These are phyloP conservation scores for Populus tomentosa DNA, from an alignment of 441 rosid species.

Conservation along the genomic window DNA sequence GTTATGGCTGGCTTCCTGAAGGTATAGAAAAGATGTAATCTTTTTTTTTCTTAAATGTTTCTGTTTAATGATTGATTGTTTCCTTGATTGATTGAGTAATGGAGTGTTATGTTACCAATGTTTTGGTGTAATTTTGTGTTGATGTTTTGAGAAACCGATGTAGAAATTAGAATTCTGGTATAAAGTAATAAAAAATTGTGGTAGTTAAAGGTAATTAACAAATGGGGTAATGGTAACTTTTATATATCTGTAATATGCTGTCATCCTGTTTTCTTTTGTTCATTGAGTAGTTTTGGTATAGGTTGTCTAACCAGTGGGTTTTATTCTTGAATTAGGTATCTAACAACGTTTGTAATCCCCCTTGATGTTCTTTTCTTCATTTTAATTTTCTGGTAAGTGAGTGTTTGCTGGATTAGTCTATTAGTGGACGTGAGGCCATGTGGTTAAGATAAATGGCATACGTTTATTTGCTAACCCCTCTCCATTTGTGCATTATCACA, in stretches of 20 bases:
- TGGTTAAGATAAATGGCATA: neutral
- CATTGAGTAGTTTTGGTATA: neutral
- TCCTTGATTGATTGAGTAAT: neutral
- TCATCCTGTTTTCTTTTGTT: neutral
- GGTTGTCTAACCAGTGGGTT: neutral
- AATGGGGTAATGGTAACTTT: neutral
- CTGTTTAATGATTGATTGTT: neutral
- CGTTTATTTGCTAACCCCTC: neutral
- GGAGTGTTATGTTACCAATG: neutral
- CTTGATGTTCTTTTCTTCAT: slow-evolving; percentile 29
- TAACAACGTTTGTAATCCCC: slow-evolving; percentile 25
- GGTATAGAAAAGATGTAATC: slow-evolving; percentile 31
- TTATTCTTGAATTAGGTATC: slow-evolving; percentile 34
- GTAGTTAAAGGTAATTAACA: neutral
- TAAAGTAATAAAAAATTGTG: neutral
- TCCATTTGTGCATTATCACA: neutral
- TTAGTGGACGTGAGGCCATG: neutral
- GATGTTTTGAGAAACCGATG: neutral
- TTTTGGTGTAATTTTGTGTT: neutral
- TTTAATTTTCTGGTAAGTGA: slow-evolving; percentile 25
- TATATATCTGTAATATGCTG: neutral
- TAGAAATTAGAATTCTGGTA: neutral
- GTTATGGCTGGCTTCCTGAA: slow-evolving; percentile 66
- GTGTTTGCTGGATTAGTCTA: slow-evolving; percentile 13
- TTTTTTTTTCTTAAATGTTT: neutral